Evolutionary conservation across 148 eudicot species (phyloP), one percentile per base, ranked within the genome.

Genomic region (Vaccinium myrtillus): DNA sequence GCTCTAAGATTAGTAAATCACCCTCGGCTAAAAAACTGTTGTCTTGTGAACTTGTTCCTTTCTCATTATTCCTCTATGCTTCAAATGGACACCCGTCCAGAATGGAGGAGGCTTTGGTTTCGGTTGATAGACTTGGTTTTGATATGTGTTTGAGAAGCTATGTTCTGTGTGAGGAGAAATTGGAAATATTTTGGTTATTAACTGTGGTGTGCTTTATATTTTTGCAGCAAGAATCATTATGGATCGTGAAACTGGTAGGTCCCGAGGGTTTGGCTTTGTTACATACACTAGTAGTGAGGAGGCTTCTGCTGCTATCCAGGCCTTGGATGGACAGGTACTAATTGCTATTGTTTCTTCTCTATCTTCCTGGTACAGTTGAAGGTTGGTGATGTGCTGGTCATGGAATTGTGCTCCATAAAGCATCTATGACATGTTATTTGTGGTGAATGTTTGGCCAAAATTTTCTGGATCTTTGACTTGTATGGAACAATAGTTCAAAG

Each of bases 211-310:
- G 30, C 14, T 50, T 79, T 55, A n/a, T 70, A 18, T 73, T 46
- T 71, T 83, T 90, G 92, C 94, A 97, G 99, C 99, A 53, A 93
- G 88, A 87, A 91, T 97, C 49, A 95, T 97, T 81, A 5, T 89
- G 4, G 99, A 97, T 82, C 91, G 98, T 85, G 99, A 94, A 36
- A 83, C 90, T 51, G 90, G 90, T 59, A 94, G 96, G 75, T 97
- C 99, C 67, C 93, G 92, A 88, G 99, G 99, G 67, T 97, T 97
- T 94, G 98, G 96, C 80, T 97, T 97, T 84, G 90, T 97, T 82
- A 92, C 98, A 25, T 97, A 70, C 85, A 43, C 87, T 74, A 87
- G 90, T 16, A 15, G 69, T 55, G 99, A 97, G 89, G 96, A 90
- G 83, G 99, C 99, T 82, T 90, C 96, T 30, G 90, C 94, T 91